Evolutionary conservation across 2,329 filamentous ascomycete species (phyloP).

Genomic region (Colletotrichum sp.): DNA sequence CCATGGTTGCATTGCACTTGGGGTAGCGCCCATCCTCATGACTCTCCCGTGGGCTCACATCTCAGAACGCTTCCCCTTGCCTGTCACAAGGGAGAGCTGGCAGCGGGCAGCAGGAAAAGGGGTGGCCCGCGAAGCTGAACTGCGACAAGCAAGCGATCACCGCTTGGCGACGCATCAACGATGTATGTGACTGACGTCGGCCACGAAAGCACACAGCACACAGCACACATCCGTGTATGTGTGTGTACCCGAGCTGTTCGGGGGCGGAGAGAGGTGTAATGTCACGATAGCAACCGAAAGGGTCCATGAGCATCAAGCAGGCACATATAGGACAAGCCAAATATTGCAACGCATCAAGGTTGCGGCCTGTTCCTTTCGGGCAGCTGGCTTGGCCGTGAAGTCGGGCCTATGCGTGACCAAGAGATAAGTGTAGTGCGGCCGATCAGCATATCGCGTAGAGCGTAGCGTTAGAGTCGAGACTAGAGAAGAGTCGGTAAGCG

Average conservation of each 20-base stretch:
- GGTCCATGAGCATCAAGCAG: background rate
- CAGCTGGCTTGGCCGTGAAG: background rate
- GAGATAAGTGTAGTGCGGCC: background rate
- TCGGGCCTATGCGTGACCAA: constrained; percentile 7
- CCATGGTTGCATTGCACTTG: background rate
- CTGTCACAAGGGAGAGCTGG: background rate
- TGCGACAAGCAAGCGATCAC: background rate
- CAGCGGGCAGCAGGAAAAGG: background rate
- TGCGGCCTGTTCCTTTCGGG: background rate
- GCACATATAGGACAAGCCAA: background rate
- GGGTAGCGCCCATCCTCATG: background rate
- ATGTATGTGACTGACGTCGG: background rate
- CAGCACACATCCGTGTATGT: background rate
- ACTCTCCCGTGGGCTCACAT: background rate
- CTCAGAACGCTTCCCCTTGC: background rate
- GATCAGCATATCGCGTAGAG: constrained; percentile 13
- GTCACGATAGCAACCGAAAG: background rate
- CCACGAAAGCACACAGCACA: background rate
- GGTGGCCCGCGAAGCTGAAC: background rate
- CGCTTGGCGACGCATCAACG: background rate
- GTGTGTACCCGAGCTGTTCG: background rate
- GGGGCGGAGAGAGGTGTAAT: background rate
- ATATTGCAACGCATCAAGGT: constrained; percentile 13
- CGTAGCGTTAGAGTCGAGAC: background rate
- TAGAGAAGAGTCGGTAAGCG: background rate